Conservation (phyloP, 108 stramenopile species). For the Fragilariopsis cylindrus region DNA sequence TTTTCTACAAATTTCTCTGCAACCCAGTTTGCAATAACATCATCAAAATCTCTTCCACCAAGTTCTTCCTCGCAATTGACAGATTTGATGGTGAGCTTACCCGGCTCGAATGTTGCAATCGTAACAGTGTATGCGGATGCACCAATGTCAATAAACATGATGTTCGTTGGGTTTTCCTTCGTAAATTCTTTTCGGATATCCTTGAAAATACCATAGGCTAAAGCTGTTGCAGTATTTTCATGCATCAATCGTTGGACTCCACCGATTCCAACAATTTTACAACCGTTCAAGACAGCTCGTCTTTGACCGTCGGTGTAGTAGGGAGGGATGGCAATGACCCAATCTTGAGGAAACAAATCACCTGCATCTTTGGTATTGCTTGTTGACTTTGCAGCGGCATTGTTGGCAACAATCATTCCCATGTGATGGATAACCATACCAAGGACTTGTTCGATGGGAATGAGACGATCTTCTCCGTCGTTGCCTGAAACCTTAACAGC, state of each 20-base stretch:
- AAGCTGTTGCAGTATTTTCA: constrained; percentile 93
- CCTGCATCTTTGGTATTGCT: constrained; percentile 26
- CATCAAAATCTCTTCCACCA: constrained; percentile 95
- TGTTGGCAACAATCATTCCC: constrained; percentile 79
- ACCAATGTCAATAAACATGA: constrained; percentile 94
- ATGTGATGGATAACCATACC: constrained; percentile 95
- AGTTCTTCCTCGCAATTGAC: constrained; percentile 78
- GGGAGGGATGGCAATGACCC: constrained; percentile 93
- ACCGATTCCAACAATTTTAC: constrained; percentile 89
- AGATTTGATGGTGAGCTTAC: constrained; percentile 87
- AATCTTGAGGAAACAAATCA: constrained; percentile 80
- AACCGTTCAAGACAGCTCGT: constrained; percentile 86
- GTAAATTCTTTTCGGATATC: constrained; percentile 90
- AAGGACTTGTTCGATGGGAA: constrained; percentile 86
- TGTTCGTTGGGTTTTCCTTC: constrained; percentile 75
- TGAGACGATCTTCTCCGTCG: constrained; percentile 54
- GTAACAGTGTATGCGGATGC: constrained; percentile 90
- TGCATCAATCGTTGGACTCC: constrained; percentile 92
- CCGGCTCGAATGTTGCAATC: constrained; percentile 91
- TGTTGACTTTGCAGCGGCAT: constrained; percentile 55
- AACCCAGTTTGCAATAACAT: constrained; percentile 85
- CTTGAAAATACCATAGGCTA: constrained; percentile 99
- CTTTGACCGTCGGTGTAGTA: constrained; percentile 96
- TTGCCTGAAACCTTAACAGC: constrained; percentile 60
- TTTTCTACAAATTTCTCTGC: constrained; percentile 91